Conservation (phyloP, 257 asterid genomes). For the Mentha longifolia region DNA sequence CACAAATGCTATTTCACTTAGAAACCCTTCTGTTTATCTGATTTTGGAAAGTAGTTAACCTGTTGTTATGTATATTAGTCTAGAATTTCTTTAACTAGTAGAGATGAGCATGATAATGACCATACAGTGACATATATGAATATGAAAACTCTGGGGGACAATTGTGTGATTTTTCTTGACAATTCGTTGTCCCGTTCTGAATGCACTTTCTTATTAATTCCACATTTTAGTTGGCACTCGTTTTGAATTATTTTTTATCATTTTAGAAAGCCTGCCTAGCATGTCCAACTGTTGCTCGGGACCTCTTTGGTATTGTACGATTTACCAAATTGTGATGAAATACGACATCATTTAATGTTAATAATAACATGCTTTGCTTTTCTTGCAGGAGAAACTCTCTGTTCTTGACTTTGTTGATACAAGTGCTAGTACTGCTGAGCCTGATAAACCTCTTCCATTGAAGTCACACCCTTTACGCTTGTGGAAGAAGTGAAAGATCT, state of each 20-base stretch:
- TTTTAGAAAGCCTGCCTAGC: background rate
- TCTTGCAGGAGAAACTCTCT: constrained; percentile 68
- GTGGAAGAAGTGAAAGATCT: constrained; percentile 91
- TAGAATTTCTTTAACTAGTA: background rate
- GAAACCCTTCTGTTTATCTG: background rate
- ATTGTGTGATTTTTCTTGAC: background rate
- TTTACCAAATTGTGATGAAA: constrained; percentile 17
- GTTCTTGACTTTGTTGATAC: constrained; percentile 73
- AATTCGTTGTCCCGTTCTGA: background rate
- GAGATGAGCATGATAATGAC: constrained; percentile 21
- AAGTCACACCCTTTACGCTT: constrained; percentile 69
- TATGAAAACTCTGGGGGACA: constrained; percentile 8
- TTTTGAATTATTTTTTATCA: background rate
- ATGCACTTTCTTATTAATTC: constrained; percentile 3
- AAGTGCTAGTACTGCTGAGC: constrained; percentile 46
- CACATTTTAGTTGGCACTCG: background rate
- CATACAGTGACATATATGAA: background rate
- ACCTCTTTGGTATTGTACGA: background rate
- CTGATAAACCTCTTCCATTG: constrained; percentile 69
- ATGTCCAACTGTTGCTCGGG: constrained; percentile 2
- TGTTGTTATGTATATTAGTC: background rate
- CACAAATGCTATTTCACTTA: no score
- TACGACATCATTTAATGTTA: background rate
- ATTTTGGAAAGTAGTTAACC: no score
- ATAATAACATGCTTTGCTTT: constrained; percentile 28